Evolutionary conservation across 2,329 filamentous ascomycete species (phyloP), one percentile per base, ranked within the genome.

Genomic region (Dothideomycetes sp.): DNA sequence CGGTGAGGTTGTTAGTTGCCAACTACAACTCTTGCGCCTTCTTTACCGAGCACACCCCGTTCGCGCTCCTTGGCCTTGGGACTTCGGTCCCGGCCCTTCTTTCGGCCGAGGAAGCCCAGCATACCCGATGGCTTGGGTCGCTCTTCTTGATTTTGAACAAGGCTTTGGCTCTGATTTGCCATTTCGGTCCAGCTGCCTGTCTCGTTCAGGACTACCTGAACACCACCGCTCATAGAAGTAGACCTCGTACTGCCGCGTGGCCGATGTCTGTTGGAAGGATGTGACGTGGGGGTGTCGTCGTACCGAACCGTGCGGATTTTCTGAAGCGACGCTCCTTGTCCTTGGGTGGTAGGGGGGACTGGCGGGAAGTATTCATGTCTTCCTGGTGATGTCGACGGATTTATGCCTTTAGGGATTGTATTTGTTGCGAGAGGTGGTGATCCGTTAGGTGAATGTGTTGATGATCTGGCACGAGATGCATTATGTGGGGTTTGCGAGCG

Each of bases 101-200:
- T 94, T 53, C 88, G 73, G 48, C 76, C 84, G 45, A 96, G 69
- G 59, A 98, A 93, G 1, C 86, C 84, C 48, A 96, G 81, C 72
- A 95, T 89, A 38, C 88, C 85, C 14, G 80, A 78, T n/a, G 78
- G 75, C 48, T 73, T 64, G 43, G 72, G 66, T 8, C 53, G 59
- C 58, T 72, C 81, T 49, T 63, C 68, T 43, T 35, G 44, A 29
- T 36, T 48, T 48, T 43, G 79, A 76, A 67, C 50, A 30, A 89
- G 67, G 3, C 81, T 87, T 37, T 81, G 75, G 52, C 86, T 88
- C 52, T 88, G 83, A 44, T 88, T 81, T 36, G 86, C 85, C 57
- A 95, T 73, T 46, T 94, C 84, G 34, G 83, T 88, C 89, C 88
- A 96, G 59, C 83, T 89, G 44, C 86, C 84, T 12, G 81, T 78